Percentiles rank a stretch among this genome's conserved stretches.
phyloP scores from a whole-genome alignment of 2,329 filamentous ascomycete genomes.

The Delphinella strobiligena region DNA sequence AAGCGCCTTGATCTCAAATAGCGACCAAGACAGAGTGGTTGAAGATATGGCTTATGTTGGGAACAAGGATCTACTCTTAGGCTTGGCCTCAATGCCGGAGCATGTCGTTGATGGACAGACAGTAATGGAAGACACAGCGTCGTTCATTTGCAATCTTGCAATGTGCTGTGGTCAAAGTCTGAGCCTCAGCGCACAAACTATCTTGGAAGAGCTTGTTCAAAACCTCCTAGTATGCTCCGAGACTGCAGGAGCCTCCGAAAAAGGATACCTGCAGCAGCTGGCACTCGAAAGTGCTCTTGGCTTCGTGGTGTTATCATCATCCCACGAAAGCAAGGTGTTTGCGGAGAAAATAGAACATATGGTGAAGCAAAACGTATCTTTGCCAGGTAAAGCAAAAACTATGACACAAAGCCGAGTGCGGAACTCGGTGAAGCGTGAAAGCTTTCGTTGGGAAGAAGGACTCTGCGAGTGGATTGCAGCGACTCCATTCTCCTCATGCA shows the following conservation, averaged over 20 bases:
- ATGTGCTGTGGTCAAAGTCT: constrained; percentile 24
- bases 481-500: constrained; percentile 20
- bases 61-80: background rate
- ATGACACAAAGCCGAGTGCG: background rate
- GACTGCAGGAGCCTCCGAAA: constrained; percentile 15
- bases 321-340: constrained; percentile 17
- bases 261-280: constrained; percentile 20
- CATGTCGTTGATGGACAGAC: too few relatives aligned
- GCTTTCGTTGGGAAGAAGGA: constrained; percentile 32
- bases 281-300: constrained; percentile 24
- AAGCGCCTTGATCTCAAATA: constrained; percentile 2
- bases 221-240: constrained; percentile 17
- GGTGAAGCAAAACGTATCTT: constrained; percentile 18
- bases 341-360: constrained; percentile 20
- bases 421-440: background rate
- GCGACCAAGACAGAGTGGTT: too few relatives aligned
- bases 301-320: constrained; percentile 22
- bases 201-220: constrained; percentile 20
- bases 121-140: constrained; percentile 11
- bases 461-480: constrained; percentile 34
- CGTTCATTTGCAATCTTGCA: constrained; percentile 21
- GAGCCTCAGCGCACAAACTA: constrained; percentile 17
- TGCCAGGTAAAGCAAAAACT: constrained; percentile 15
- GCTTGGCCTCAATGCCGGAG: background rate
- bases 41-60: too few relatives aligned